Evolutionary conservation across 345 rosid genomes (phyloP).

Genomic region (Eucalyptus viminalis): DNA sequence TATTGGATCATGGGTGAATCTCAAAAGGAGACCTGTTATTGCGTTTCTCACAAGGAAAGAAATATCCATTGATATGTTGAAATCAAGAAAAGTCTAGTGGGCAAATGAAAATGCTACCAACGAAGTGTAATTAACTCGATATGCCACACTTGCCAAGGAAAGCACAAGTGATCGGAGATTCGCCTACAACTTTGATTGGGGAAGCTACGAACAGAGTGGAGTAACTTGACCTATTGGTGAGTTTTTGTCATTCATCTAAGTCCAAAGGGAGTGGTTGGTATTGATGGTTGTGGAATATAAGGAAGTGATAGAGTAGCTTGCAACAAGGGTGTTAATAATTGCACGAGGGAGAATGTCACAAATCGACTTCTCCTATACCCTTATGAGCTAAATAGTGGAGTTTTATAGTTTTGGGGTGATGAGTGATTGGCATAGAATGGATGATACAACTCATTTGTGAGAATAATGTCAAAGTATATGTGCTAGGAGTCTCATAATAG

Average conservation of each 20-base stretch:
- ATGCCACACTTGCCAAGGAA: not conserved
- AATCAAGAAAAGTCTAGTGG: not conserved
- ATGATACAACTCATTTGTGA: not conserved
- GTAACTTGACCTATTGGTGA: not conserved
- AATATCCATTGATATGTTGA: not conserved
- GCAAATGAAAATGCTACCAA: not conserved
- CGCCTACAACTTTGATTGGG: not conserved
- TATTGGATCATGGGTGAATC: not conserved
- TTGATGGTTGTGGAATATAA: not conserved
- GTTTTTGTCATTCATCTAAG: not conserved
- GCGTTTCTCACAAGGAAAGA: accelerated
- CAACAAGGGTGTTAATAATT: not conserved
- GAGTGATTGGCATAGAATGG: not conserved
- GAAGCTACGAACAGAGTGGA: not conserved
- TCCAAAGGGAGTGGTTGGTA: not conserved
- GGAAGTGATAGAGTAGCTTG: not conserved
- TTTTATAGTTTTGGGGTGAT: accelerated
- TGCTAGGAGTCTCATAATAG: accelerated
- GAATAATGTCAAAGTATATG: accelerated
- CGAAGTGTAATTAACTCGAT: accelerated
- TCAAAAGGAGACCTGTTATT: accelerated
- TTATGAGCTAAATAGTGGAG: not conserved
- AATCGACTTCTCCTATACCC: accelerated
- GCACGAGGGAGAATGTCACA: accelerated
- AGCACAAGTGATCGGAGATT: not conserved